Base-by-base conservation (phyloP, 805 yeast genomes). In the Yamadazyma laniorum region DNA sequence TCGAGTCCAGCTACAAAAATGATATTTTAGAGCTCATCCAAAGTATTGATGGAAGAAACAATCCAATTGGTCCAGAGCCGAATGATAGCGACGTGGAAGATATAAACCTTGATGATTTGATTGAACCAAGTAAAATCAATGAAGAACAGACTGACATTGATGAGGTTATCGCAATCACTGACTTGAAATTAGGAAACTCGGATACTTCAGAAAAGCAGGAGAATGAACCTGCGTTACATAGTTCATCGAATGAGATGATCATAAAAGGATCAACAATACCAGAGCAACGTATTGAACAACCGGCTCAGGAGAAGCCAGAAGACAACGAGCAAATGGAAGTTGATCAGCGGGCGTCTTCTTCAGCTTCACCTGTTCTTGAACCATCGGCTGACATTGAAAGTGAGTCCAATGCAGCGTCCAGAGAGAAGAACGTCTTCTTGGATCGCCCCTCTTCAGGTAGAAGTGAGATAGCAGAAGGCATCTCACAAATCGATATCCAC, bases 401-500 rank as follows among this genome's bases (percentile, higher is more conserved):
- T 21, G 9, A 21, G 15, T 3, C 18, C 17, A 13, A 15, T 6
- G 18, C 17, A 8, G 21, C 16, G 3, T 12, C 14, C 7, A 15
- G 23, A 16, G 29, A 29, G 12, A 31, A 30, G 5, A 36, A 36
- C 21, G 34, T 32, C 6, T 37, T 37, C 17, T 11, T 31, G 13
- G 40, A 30, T 5, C 23, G 23, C 5, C 5, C 4, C 14, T 19
- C 38, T 35, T 5, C 29, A 30, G 26, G 13, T 18, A 19, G 18
- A 32, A 18, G 19, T 13, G 13, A 19, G 19, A 9, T 29, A 31
- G 32, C 44, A 7, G 58, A 56, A 9, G 58, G 58, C 33, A 55
- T 63, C 40, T 60, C 65, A 3, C 60, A 52, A 27, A 68, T 63
- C 6, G 49, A 59, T 25, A 47, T 59, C 5, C 51, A 51, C 1